Evolutionary conservation across 2,329 filamentous ascomycete genomes (phyloP).

Genomic region (Xylaria sp.): DNA sequence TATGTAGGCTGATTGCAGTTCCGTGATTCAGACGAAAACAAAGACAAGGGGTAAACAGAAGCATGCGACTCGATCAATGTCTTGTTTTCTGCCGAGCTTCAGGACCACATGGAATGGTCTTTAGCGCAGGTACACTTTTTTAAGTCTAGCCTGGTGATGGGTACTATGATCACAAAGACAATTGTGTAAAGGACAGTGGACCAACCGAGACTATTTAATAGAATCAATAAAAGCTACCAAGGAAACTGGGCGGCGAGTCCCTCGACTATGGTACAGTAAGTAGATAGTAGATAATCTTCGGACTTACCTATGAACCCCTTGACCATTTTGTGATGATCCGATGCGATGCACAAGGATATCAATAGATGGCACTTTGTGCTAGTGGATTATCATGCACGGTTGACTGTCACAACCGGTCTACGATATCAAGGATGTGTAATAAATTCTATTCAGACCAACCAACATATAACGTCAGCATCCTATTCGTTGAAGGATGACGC

Average conservation of each 20-base stretch:
- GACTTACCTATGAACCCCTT: constrained; percentile 22
- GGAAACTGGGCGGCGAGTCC: constrained; percentile 6
- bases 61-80: constrained; percentile 12
- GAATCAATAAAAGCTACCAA: constrained; percentile 18
- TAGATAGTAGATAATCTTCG: constrained; percentile 12
- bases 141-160: constrained; percentile 14
- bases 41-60: constrained; percentile 19
- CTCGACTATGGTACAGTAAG: constrained; percentile 10
- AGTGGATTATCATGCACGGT: constrained; percentile 31
- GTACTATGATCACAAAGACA: constrained; percentile 11
- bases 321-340: constrained; percentile 10
- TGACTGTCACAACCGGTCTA: constrained; percentile 31
- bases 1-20: constrained; percentile 14
- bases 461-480: constrained; percentile 29
- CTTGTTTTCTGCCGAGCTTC: constrained; percentile 14
- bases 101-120: constrained; percentile 17
- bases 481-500: constrained; percentile 30
- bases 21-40: constrained; percentile 20
- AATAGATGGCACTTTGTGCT: constrained; percentile 13
- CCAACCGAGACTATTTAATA: constrained; percentile 30
- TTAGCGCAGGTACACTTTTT: constrained; percentile 14
- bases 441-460: constrained; percentile 12
- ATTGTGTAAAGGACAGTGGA: constrained; percentile 2
- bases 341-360: constrained; percentile 29
- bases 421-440: constrained; percentile 18